These are phyloP conservation scores for Cnidoscolus chayamansa DNA, from an alignment of 441 rosid species.

Conservation along the genomic window DNA sequence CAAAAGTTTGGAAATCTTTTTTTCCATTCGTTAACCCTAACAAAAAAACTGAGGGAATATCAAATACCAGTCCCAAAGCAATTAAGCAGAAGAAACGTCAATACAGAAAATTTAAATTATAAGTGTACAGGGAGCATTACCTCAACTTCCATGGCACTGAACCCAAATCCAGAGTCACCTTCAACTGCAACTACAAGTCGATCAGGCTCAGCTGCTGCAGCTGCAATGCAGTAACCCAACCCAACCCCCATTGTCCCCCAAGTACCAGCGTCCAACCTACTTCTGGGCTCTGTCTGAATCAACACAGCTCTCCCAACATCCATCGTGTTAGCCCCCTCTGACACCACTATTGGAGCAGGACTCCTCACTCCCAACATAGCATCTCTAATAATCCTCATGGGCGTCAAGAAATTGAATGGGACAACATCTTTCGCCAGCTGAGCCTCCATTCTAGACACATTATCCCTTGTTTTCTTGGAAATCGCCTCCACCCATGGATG, in stretches of 20 bases:
- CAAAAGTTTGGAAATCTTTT: too few species aligned
- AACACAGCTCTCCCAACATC: slow-evolving; percentile 89
- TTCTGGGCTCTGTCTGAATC: slow-evolving; percentile 92
- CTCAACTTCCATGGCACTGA: slow-evolving; percentile 98
- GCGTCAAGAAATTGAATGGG: slow-evolving; percentile 84
- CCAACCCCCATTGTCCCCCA: slow-evolving; percentile 99
- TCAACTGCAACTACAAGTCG: slow-evolving; percentile 87
- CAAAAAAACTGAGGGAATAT: background rate
- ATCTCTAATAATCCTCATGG: slow-evolving; percentile 91
- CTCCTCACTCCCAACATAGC: slow-evolving; percentile 62
- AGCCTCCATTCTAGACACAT: slow-evolving; percentile 66
- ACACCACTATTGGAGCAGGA: slow-evolving; percentile 79
- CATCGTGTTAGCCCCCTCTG: slow-evolving; percentile 97
- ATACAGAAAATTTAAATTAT: background rate
- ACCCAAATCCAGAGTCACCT: slow-evolving; percentile 98
- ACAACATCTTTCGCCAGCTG: slow-evolving; percentile 83
- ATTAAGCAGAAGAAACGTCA: background rate
- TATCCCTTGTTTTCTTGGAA: slow-evolving; percentile 61
- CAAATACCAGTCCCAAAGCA: background rate
- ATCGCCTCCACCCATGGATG: slow-evolving; percentile 84
- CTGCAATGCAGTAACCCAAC: slow-evolving; percentile 92
- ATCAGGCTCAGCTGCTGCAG: slow-evolving; percentile 83
- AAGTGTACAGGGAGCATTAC: slow-evolving; percentile 35
- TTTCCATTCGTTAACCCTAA: too few species aligned
- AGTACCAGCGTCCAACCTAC: slow-evolving; percentile 96